Evolutionary conservation across 164 flowering plant species (phyloP).

Genomic region (Piper betle): DNA sequence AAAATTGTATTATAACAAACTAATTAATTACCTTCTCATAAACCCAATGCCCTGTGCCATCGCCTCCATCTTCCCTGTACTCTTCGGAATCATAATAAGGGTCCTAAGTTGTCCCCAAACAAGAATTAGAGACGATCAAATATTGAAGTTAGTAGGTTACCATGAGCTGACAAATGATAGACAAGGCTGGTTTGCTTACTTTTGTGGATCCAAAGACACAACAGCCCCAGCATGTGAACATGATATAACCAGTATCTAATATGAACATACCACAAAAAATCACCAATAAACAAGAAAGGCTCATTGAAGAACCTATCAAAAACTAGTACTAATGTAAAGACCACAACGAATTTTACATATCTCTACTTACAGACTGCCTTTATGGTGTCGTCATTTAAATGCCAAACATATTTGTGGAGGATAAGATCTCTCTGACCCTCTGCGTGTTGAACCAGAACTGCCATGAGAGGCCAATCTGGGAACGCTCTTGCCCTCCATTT

Average conservation of each 20-base stretch:
- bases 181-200: constrained; percentile 21
- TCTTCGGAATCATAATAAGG: constrained; percentile 73
- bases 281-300: neutral
- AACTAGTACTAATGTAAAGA: neutral
- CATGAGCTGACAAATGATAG: neutral
- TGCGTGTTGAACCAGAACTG: constrained; percentile 59
- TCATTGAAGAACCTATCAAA: neutral
- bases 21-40: constrained; percentile 56
- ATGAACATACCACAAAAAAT: constrained; percentile 1
- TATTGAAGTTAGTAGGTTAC: neutral
- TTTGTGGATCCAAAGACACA: constrained; percentile 78
- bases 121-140: neutral
- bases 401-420: constrained; percentile 62
- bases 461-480: constrained; percentile 70
- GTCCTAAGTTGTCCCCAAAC: constrained; percentile 28
- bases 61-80: constrained; percentile 88
- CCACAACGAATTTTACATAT: too few relatives aligned
- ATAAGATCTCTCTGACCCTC: constrained; percentile 71
- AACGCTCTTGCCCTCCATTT: constrained; percentile 36
- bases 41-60: constrained; percentile 84
- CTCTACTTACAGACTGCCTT: constrained; percentile 70
- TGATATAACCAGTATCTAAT: constrained; percentile 62
- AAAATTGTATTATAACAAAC: too few relatives aligned
- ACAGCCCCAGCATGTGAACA: constrained; percentile 91
- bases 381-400: constrained; percentile 66